Conservation (phyloP, 192 early-diverging fungal species). For the Gaertneriomyces semiglobifer region DNA sequence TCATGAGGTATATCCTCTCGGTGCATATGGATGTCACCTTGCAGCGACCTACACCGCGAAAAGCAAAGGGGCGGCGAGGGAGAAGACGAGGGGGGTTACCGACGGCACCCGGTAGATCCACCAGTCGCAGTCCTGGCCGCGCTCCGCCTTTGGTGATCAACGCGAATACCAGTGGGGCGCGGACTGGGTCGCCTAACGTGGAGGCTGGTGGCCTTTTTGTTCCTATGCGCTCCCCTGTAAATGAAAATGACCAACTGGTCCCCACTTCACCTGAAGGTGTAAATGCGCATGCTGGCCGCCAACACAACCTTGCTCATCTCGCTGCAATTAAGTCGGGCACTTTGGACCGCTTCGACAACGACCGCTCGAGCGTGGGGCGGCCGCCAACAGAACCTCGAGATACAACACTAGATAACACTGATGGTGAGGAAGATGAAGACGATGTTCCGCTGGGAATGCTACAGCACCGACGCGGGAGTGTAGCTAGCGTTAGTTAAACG, state of each 20-base stretch:
- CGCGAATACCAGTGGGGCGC: not conserved
- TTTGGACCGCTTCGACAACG: not conserved
- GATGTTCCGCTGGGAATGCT: slow-evolving; percentile 32
- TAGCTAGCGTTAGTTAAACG: not conserved
- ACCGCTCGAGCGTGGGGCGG: too few species aligned
- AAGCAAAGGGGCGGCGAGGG: slow-evolving; percentile 22
- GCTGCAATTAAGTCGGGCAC: slow-evolving; percentile 18
- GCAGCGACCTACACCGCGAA: slow-evolving; percentile 37
- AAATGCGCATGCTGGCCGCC: not conserved
- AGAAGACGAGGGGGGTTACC: slow-evolving; percentile 18
- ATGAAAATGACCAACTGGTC: too few species aligned
- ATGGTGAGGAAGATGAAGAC: slow-evolving; percentile 24
- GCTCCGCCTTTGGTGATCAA: not conserved
- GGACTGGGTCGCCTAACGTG: too few species aligned
- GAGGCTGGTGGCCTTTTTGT: too few species aligned
- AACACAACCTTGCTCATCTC: slow-evolving; percentile 16
- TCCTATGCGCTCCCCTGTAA: too few species aligned
- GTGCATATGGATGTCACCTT: slow-evolving; percentile 54
- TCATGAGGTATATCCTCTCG: slow-evolving; percentile 54
- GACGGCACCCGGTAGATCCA: not conserved
- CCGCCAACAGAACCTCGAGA: too few species aligned
- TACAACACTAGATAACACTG: not conserved
- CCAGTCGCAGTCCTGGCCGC: slow-evolving; percentile 7
- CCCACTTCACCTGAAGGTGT: too few species aligned
- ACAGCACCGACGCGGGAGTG: slow-evolving; percentile 1